Conservation (phyloP, 1,139 yeast genomes). For the Lodderomyces elongisporus region DNA sequence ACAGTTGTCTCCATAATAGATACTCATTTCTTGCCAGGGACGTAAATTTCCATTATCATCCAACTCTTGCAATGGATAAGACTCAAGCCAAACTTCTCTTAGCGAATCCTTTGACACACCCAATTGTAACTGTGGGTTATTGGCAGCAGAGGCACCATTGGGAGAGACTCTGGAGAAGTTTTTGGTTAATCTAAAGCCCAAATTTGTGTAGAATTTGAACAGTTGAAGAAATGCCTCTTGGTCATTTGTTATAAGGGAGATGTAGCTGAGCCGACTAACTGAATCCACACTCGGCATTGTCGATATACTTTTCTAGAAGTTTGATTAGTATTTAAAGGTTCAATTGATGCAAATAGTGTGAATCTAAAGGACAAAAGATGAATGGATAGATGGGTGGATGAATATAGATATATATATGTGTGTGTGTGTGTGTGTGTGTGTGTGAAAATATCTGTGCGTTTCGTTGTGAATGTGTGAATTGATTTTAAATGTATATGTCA, state of each 20-base stretch:
- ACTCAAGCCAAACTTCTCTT: constrained; percentile 66
- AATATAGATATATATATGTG: background rate
- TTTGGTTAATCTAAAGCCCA: constrained; percentile 59
- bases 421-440: too few relatives aligned
- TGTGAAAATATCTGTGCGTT: too few relatives aligned
- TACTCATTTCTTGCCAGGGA: constrained; percentile 55
- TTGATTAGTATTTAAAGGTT: too few relatives aligned
- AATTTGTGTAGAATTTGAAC: constrained; percentile 46
- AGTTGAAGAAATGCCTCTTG: constrained; percentile 42
- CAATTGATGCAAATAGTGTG: too few relatives aligned
- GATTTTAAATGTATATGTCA: too few relatives aligned
- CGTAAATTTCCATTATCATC: constrained; percentile 43
- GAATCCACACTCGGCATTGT: constrained; percentile 9
- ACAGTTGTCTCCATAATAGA: constrained; percentile 48
- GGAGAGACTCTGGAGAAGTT: constrained; percentile 47
- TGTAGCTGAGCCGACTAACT: constrained; percentile 32
- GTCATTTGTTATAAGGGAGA: constrained; percentile 57
- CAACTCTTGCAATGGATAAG: constrained; percentile 54
- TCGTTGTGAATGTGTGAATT: too few relatives aligned
- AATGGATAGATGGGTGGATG: background rate
- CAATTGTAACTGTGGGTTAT: constrained; percentile 26
- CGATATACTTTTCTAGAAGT: too few relatives aligned
- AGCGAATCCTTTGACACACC: constrained; percentile 65
- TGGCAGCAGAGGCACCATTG: constrained; percentile 30
- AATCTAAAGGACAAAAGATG: background rate